Base-by-base conservation (phyloP, 2,329 filamentous ascomycete species). In the Alternaria rosae region DNA sequence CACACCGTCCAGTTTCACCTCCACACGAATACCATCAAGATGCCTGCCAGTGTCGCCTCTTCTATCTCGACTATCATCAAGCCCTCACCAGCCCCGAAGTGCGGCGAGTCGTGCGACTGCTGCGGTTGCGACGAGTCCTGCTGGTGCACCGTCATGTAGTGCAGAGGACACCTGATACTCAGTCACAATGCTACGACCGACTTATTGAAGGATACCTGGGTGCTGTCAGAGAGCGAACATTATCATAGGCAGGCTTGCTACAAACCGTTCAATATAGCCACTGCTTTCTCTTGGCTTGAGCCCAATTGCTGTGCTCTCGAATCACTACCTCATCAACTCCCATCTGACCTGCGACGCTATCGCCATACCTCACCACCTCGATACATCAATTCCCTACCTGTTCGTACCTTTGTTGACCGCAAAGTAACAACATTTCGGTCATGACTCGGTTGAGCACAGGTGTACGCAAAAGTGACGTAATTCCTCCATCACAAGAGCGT, bases 41-140 rank as follows among this genome's bases (percentile, higher is more conserved):
- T 79, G 76, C 76, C 75, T 68, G 70, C 68, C 62, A 71, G 66
- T 67, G 68, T 75, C 61, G 70, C 76, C 44, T 78, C 75, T 15
- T 75, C 73, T 42, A 67, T 79, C 65, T 67, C 71, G 32, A 77
- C 76, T 62, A 79, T 79, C 71, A 60, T 79, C 69, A 79, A 78
- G 73, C 76, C 76, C 41, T 71, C 74, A 59, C 76, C 76, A 20
- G 70, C 76, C 57, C 66, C 70, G 32, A 61, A 61, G 54, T 80
- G 77, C 61, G 77, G 77, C 42, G 78, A 80, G 50, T 61, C 59
- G 26, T 79, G 77, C 67, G 77, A 77, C 20, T 79, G 77, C 75
- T 79, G 77, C 64, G 77, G 77, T 52, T 78, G 75, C 63, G 76
- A 75, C 15, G 77, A 79, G 61, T 77, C 75, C 20, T 79, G 77